phyloP scores from a whole-genome alignment of 345 rosid genomes.

The Psidium friedrichsthalianum region DNA sequence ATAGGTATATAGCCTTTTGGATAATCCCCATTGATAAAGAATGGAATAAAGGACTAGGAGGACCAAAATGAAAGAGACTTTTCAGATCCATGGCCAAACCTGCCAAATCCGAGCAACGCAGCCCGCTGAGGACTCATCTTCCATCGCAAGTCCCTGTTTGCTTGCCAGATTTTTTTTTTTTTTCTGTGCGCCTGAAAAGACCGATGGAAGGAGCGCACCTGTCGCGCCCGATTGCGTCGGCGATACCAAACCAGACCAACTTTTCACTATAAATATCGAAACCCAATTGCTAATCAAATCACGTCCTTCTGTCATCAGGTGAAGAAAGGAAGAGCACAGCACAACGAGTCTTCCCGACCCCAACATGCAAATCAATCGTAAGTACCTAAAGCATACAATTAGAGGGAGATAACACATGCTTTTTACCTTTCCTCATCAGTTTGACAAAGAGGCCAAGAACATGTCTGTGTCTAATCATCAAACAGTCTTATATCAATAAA shows the following conservation, averaged over 20 bases:
- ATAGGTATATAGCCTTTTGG: too few relatives aligned
- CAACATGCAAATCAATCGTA: not conserved
- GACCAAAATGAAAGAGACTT: not conserved
- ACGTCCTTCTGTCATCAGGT: not conserved
- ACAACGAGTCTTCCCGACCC: not conserved
- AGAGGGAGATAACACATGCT: not conserved
- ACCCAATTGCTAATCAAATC: not conserved
- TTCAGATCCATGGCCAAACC: not conserved
- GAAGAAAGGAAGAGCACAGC: not conserved
- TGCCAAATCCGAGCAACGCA: not conserved
- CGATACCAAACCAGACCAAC: not conserved
- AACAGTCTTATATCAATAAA: not conserved
- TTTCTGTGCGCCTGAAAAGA: not conserved
- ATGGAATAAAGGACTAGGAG: not conserved
- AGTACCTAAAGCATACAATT: not conserved
- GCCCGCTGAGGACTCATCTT: not conserved
- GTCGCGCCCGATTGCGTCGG: not conserved
- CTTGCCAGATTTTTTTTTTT: not conserved
- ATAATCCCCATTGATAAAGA: not conserved
- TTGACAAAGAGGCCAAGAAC: not conserved
- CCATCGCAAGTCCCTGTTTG: not conserved
- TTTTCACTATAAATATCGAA: not conserved
- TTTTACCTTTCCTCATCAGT: not conserved
- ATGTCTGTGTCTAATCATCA: not conserved
- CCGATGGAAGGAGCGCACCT: not conserved